Evolutionary conservation across 1,284 basidiomycete species (phyloP), one percentile per base, ranked within the genome.

Genomic region (Ceratobasidium sp.): DNA sequence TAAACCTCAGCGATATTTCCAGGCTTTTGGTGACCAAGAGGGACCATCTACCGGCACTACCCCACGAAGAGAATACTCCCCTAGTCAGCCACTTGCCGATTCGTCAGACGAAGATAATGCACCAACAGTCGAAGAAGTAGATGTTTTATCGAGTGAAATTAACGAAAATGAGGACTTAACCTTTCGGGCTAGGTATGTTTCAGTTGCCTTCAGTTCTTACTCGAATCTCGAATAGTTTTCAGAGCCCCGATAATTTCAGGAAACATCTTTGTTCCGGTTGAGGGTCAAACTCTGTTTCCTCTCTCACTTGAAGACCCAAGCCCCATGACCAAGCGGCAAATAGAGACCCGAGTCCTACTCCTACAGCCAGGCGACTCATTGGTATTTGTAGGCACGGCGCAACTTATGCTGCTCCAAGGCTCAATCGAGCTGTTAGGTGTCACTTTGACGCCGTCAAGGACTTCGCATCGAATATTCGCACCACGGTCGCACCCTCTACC

Each of bases 401-500:
- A 79, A 1, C 75, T 93, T 9, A 83, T 83, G 1, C 84, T 93
- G 36, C 79, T 93, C 4, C 85, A 83, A 66, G 92, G 92, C 0
- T 82, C 84, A 14, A 77, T 93, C 53, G 82, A 84, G 2, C 53
- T 93, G 0, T 82, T 84, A 15, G 91, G 90, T 0, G 82, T 85
- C 8, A 82, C 80, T 0, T 79, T 93, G 8, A 57, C 75, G 0
- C 79, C 88, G 0, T 88, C 88, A 0, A 59, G 78, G 3, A 79
- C 74, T 0, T 75, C 78, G 4, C 84, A 92, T 75, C 80, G 80
- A 27, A 83, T 93, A 27, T 93, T 88, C 79, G 90, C 91, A 1
- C 90, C 91, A 0, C 85, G 87, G 14, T 92, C 88, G 0, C 87
- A 90, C 7, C 90, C 92, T 0, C 80, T 94, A 7, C 91, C 92